Evolutionary conservation across 495 filamentous ascomycete species (phyloP).

Genomic region (Echria macrotheca): DNA sequence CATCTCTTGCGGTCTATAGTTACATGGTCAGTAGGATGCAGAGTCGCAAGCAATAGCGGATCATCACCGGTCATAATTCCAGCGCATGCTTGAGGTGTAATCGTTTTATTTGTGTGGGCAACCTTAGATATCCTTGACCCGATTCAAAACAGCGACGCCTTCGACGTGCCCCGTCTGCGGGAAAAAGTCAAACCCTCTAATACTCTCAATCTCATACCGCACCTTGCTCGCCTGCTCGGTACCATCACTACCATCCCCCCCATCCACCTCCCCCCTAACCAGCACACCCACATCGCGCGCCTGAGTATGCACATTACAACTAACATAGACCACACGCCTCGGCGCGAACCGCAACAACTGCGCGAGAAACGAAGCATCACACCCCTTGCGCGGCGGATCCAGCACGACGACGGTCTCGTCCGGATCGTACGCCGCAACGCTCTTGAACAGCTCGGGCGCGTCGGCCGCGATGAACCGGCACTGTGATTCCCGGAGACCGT

Average conservation of each 20-base stretch:
- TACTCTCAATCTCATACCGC: slow-evolving; percentile 82
- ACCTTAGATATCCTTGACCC: too few species aligned
- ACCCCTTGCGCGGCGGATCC: slow-evolving; percentile 92
- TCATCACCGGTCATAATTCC: too few species aligned
- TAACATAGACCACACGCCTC: slow-evolving; percentile 80
- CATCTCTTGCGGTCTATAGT: neutral
- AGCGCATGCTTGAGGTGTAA: too few species aligned
- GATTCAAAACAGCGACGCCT: slow-evolving; percentile 75
- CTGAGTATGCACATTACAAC: slow-evolving; percentile 97
- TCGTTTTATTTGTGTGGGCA: too few species aligned
- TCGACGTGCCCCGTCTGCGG: slow-evolving; percentile 97
- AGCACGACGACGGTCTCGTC: slow-evolving; percentile 85
- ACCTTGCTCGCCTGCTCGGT: slow-evolving; percentile 40
- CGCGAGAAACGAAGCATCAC: slow-evolving; percentile 73
- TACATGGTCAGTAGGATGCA: too few species aligned
- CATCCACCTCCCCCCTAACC: slow-evolving; percentile 52
- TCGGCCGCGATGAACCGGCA: slow-evolving; percentile 81
- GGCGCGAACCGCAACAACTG: slow-evolving; percentile 77
- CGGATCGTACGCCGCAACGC: slow-evolving; percentile 57
- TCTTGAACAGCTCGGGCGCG: slow-evolving; percentile 73
- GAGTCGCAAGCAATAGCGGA: too few species aligned
- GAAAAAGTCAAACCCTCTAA: slow-evolving; percentile 95
- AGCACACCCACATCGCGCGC: slow-evolving; percentile 84
- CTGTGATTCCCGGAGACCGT: slow-evolving; percentile 53
- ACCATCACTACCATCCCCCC: slow-evolving; percentile 19